These are phyloP conservation scores for Nepenthes alata DNA, from an alignment of 179 eudicot species.

Conservation along the genomic window DNA sequence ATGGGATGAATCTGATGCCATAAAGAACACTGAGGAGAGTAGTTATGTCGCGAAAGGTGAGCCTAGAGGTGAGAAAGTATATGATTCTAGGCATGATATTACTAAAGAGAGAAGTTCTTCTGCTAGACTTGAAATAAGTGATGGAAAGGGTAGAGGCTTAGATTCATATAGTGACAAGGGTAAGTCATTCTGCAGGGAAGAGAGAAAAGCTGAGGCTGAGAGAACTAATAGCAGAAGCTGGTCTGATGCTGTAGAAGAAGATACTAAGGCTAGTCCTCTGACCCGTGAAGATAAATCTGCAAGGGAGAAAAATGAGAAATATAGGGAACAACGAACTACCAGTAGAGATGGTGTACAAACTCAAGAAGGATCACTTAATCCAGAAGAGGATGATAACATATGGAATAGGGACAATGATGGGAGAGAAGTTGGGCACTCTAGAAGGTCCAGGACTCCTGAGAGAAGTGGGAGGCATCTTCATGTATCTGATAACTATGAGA, in stretches of 20 bases:
- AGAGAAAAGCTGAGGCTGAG: constrained; percentile 37
- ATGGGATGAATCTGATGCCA: constrained; percentile 44
- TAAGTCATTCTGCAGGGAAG: constrained; percentile 43
- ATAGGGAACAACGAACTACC: constrained; percentile 26
- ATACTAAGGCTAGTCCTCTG: constrained; percentile 23
- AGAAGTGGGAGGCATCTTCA: constrained; percentile 44
- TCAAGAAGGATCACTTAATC: constrained; percentile 33
- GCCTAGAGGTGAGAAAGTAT: constrained; percentile 20
- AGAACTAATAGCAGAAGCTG: constrained; percentile 44
- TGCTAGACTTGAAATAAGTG: constrained; percentile 20
- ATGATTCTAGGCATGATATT: constrained; percentile 34
- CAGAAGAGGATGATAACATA: constrained; percentile 35
- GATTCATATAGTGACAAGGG: constrained; percentile 39
- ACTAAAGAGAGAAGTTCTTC: constrained; percentile 28
- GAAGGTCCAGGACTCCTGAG: constrained; percentile 57
- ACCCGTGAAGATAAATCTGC: constrained; percentile 29
- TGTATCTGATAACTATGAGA: constrained; percentile 39
- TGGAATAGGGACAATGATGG: constrained; percentile 36
- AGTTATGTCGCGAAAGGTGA: constrained; percentile 21
- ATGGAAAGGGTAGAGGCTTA: constrained; percentile 23
- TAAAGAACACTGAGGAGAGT: constrained; percentile 25
- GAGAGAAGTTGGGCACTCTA: constrained; percentile 37
- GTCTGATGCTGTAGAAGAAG: constrained; percentile 44
- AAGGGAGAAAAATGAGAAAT: constrained; percentile 40
- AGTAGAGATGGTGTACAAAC: constrained; percentile 27